Conservation (phyloP, 352 stramenopile species). For the Phytophthora rubi region DNA sequence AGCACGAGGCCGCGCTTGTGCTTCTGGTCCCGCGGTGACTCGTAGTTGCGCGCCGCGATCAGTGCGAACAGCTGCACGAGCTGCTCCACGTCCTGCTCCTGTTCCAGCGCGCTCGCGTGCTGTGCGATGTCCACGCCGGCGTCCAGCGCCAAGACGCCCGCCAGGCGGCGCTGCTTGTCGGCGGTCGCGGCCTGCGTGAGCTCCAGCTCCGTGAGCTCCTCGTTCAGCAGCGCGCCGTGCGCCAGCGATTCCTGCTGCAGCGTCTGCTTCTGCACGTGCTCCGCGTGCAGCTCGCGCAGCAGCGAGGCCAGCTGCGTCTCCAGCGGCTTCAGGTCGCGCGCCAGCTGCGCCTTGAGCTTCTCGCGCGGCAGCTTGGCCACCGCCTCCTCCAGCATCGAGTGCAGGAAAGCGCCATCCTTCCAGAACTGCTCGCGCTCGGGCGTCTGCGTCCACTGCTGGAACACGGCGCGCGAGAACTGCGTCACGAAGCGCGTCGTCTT, state of each 20-base stretch:
- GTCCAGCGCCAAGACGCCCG: slow-evolving; percentile 52
- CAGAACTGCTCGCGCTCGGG: slow-evolving; percentile 55
- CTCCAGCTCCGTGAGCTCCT: slow-evolving; percentile 63
- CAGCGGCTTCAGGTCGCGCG: slow-evolving; percentile 42
- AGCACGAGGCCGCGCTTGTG: slow-evolving; percentile 52
- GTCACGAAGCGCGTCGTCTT: slow-evolving; percentile 64
- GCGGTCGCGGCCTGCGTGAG: slow-evolving; percentile 33
- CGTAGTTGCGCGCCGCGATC: slow-evolving; percentile 52
- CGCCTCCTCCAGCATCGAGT: slow-evolving; percentile 56
- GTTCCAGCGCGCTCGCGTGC: slow-evolving; percentile 7
- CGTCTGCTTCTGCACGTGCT: slow-evolving; percentile 21
- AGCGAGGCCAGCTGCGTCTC: slow-evolving; percentile 37
- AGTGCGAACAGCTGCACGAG: slow-evolving; percentile 42
- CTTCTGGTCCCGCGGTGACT: slow-evolving; percentile 33
- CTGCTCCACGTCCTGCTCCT: slow-evolving; percentile 21
- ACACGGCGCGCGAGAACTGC: slow-evolving; percentile 62
- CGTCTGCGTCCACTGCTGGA: slow-evolving; percentile 60
- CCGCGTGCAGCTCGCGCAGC: slow-evolving; percentile 43
- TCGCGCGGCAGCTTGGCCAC: slow-evolving; percentile 63
- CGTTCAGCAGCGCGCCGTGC: slow-evolving; percentile 45
- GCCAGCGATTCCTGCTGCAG: background rate
- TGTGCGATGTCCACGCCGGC: slow-evolving; percentile 16
- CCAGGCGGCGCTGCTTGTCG: slow-evolving; percentile 33
- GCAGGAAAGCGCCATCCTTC: slow-evolving; percentile 47
- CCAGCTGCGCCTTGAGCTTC: slow-evolving; percentile 53